Percentiles rank a stretch among this genome's conserved stretches.
Evolutionary conservation across 2,329 filamentous ascomycete species (phyloP).

Genomic region (Parastagonospora avenae): DNA sequence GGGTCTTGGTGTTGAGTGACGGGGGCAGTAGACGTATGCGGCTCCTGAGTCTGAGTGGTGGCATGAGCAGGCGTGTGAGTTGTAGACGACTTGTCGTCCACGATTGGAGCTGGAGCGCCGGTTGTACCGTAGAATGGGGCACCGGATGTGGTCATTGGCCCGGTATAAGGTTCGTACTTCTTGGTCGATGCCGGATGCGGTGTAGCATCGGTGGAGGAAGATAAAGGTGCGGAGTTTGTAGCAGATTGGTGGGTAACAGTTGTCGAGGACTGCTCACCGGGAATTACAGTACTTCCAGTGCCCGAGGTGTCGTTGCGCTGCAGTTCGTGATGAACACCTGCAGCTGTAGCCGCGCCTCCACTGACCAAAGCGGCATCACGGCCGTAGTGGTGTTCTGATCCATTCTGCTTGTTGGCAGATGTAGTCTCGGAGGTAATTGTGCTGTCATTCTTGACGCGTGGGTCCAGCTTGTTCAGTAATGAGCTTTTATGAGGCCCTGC

Average conservation of each 20-base stretch:
- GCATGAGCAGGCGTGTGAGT: too few species aligned
- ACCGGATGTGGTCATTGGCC: conserved; percentile 1
- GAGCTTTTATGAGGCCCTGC: neutral
- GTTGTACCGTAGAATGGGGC: conserved; percentile 13
- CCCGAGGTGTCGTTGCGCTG: conserved; percentile 9
- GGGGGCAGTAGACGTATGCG: neutral
- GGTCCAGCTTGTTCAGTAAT: conserved; percentile 6
- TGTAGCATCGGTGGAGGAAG: neutral
- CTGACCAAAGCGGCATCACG: conserved; percentile 23
- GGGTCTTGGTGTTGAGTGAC: conserved; percentile 3
- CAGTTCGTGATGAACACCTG: conserved; percentile 1
- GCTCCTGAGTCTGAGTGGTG: neutral
- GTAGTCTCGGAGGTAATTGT: neutral
- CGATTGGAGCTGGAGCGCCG: conserved; percentile 13
- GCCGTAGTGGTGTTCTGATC: conserved; percentile 12
- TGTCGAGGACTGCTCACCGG: neutral
- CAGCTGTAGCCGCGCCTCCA: conserved; percentile 2
- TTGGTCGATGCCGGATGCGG: neutral
- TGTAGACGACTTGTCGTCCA: neutral
- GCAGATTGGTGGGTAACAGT: conserved; percentile 1
- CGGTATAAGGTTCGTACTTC: neutral
- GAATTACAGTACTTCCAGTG: conserved; percentile 5
- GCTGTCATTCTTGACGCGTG: conserved; percentile 2
- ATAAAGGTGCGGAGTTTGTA: conserved; percentile 5
- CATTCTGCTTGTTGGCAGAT: neutral